phyloP scores from a whole-genome alignment of 2,329 filamentous ascomycete genomes.

The Clonostachys rhizophaga region DNA sequence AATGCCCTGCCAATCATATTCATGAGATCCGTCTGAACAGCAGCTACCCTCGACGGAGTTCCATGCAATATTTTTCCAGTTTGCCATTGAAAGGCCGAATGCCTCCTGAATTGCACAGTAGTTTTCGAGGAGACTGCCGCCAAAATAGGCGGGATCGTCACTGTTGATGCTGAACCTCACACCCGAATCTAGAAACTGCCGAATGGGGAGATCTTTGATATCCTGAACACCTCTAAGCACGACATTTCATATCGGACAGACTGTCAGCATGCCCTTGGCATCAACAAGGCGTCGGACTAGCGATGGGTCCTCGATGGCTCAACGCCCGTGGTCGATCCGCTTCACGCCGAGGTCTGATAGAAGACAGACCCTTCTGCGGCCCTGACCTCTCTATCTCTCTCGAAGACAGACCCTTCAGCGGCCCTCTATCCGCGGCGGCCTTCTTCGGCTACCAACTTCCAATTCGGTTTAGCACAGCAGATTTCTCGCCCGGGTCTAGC shows the following conservation, averaged over 20 bases:
- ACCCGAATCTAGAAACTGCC: constrained; percentile 54
- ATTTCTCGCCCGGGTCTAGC: too few relatives aligned
- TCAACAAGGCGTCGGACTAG: constrained; percentile 52
- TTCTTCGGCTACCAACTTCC: too few relatives aligned
- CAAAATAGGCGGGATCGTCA: constrained; percentile 70
- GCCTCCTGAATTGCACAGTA: constrained; percentile 66
- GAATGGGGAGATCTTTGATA: constrained; percentile 38
- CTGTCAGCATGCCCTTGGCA: constrained; percentile 54
- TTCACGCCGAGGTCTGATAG: too few relatives aligned
- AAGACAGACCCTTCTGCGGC: too few relatives aligned
- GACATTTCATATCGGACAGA: constrained; percentile 50
- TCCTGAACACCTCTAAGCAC: constrained; percentile 17
- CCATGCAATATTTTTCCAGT: constrained; percentile 59
- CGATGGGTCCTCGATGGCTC: constrained; percentile 50
- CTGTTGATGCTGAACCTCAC: constrained; percentile 67
- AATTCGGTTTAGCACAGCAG: too few relatives aligned
- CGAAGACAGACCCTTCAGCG: too few relatives aligned
- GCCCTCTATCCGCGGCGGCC: too few relatives aligned
- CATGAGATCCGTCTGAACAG: constrained; percentile 41
- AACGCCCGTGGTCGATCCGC: constrained; percentile 71
- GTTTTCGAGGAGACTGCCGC: constrained; percentile 64
- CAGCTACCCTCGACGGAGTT: constrained; percentile 62
- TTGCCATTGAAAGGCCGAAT: constrained; percentile 50
- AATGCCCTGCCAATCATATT: background rate
- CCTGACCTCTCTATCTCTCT: too few relatives aligned